Conservation (phyloP, 148 eudicot species). For the Polygonum aviculare region DNA sequence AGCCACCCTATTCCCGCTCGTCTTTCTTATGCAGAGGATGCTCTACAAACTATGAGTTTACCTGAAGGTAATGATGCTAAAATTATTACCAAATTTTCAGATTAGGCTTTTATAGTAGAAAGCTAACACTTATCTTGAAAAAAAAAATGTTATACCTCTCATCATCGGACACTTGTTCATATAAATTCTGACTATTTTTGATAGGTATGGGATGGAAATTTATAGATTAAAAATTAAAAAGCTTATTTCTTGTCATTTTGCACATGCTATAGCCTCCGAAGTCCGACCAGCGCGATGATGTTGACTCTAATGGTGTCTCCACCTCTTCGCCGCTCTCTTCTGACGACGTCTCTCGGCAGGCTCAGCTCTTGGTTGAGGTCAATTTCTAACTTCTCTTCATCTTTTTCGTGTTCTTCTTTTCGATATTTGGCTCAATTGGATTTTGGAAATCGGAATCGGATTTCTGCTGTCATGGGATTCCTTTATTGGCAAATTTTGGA, state of each 20-base stretch:
- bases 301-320: conserved; percentile 23
- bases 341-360: conserved; percentile 62
- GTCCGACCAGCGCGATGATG: conserved; percentile 14
- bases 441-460: neutral
- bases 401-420: neutral
- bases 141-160: neutral
- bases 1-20: conserved; percentile 57
- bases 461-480: conserved; percentile 41
- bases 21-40: conserved; percentile 74
- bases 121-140: neutral
- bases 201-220: too few species aligned
- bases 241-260: neutral
- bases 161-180: too few species aligned
- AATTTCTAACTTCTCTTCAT: neutral
- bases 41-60: conserved; percentile 64
- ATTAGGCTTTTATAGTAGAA: neutral
- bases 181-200: too few species aligned
- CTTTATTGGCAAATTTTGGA: neutral
- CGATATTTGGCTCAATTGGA: neutral
- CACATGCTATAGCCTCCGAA: neutral
- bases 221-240: too few species aligned
- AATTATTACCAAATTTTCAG: neutral
- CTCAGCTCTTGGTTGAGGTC: conserved; percentile 85
- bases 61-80: conserved; percentile 60
- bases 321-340: conserved; percentile 20